phyloP scores from a whole-genome alignment of 352 stramenopile genomes.

The Globisporangium mamillatum region DNA sequence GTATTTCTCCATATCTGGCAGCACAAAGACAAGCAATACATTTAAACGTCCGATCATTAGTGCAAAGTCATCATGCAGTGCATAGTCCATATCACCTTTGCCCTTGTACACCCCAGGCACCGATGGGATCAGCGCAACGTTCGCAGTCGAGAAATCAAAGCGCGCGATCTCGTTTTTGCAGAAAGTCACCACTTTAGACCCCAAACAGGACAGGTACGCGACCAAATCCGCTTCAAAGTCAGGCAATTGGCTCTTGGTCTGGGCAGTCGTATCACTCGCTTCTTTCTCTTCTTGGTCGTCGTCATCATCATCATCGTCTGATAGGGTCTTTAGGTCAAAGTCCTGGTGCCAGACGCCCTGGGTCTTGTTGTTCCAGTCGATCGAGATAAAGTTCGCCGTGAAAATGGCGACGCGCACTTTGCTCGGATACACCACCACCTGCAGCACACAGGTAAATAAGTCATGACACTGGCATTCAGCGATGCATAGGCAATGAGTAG shows the following conservation, averaged over 20 bases:
- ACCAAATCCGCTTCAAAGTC: slow-evolving; percentile 70
- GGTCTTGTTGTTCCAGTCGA: slow-evolving; percentile 83
- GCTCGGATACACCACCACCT: slow-evolving; percentile 54
- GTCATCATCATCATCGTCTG: slow-evolving; percentile 26
- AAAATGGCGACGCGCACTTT: slow-evolving; percentile 80
- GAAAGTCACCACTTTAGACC: slow-evolving; percentile 38
- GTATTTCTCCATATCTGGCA: slow-evolving; percentile 78
- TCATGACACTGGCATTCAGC: not conserved
- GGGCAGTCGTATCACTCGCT: not conserved
- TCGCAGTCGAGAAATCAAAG: slow-evolving; percentile 65
- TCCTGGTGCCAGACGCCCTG: slow-evolving; percentile 84
- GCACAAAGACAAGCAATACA: slow-evolving; percentile 2
- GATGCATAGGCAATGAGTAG: not conserved
- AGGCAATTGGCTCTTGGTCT: not conserved
- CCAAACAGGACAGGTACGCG: slow-evolving; percentile 56
- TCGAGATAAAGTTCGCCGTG: slow-evolving; percentile 81
- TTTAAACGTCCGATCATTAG: not conserved
- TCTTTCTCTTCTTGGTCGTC: slow-evolving; percentile 27
- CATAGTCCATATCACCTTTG: slow-evolving; percentile 32
- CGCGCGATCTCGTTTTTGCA: slow-evolving; percentile 37
- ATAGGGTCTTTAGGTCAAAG: slow-evolving; percentile 61
- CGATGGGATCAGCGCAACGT: slow-evolving; percentile 59
- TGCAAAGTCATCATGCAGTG: not conserved
- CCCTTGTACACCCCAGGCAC: slow-evolving; percentile 70
- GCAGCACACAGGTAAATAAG: not conserved